Evolutionary conservation across 2,329 filamentous ascomycete species (phyloP).

Genomic region (Lecanicillium sp.): DNA sequence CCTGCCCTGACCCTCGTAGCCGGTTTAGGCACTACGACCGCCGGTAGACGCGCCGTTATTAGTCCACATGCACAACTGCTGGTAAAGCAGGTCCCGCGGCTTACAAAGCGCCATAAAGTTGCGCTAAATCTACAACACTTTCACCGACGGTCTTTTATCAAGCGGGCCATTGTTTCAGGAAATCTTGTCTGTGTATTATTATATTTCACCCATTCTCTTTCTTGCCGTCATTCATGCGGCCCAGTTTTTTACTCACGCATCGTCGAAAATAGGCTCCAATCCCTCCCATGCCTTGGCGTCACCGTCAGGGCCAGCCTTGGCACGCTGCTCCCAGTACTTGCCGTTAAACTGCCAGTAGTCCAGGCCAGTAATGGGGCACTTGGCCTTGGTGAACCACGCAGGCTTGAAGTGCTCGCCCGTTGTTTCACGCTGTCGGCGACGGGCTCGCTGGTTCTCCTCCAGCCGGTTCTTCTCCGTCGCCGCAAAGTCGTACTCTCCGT

Average conservation of each 20-base stretch:
- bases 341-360: conserved; percentile 85
- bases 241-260: conserved; percentile 13
- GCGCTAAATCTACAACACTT: too few species aligned
- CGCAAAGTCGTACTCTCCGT: conserved; percentile 91
- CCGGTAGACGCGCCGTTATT: too few species aligned
- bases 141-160: not conserved
- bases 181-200: too few species aligned
- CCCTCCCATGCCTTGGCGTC: conserved; percentile 56
- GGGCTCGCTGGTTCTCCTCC: conserved; percentile 82
- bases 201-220: not conserved
- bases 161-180: too few species aligned
- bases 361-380: conserved; percentile 75
- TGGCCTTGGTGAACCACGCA: conserved; percentile 73
- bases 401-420: conserved; percentile 75
- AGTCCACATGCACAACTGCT: too few species aligned
- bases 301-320: conserved; percentile 54
- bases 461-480: conserved; percentile 90
- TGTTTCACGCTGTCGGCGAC: conserved; percentile 64
- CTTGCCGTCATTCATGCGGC: too few species aligned
- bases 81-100: too few species aligned
- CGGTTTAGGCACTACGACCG: too few species aligned
- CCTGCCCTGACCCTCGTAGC: too few species aligned
- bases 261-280: conserved; percentile 66
- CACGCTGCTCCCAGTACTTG: conserved; percentile 75
- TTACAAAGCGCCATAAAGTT: too few species aligned